Evolutionary conservation across 441 rosid species (phyloP).

Genomic region (Aleurites moluccanus): DNA sequence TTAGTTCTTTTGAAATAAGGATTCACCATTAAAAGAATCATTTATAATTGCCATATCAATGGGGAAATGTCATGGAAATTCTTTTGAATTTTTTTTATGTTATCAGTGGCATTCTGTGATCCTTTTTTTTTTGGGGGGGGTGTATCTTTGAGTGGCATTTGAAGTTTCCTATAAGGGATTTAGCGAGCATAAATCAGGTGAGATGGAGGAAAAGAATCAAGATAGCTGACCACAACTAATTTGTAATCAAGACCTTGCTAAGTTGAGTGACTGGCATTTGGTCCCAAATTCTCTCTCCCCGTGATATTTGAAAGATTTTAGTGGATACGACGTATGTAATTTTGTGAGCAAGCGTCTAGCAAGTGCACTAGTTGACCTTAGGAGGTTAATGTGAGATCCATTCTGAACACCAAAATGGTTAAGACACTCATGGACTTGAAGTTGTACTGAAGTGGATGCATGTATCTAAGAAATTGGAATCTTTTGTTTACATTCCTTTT

Average conservation of each 20-base stretch:
- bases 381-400: background rate
- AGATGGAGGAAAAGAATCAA: too few relatives aligned
- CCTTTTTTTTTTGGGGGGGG: too few relatives aligned
- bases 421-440: background rate
- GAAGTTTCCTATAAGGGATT: too few relatives aligned
- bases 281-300: background rate
- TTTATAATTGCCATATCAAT: background rate
- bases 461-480: background rate
- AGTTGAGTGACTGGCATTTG: background rate
- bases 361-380: background rate
- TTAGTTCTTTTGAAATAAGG: background rate
- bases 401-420: background rate
- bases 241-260: background rate
- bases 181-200: too few relatives aligned
- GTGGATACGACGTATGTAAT: background rate
- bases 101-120: too few relatives aligned
- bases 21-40: background rate
- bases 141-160: too few relatives aligned
- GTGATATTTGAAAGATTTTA: background rate
- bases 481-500: background rate
- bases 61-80: background rate
- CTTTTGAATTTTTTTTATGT: too few relatives aligned
- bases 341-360: background rate
- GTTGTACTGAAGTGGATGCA: background rate
- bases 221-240: background rate